phyloP scores from a whole-genome alignment of 108 stramenopile genomes.

The Nannochloropsis gaditana region DNA sequence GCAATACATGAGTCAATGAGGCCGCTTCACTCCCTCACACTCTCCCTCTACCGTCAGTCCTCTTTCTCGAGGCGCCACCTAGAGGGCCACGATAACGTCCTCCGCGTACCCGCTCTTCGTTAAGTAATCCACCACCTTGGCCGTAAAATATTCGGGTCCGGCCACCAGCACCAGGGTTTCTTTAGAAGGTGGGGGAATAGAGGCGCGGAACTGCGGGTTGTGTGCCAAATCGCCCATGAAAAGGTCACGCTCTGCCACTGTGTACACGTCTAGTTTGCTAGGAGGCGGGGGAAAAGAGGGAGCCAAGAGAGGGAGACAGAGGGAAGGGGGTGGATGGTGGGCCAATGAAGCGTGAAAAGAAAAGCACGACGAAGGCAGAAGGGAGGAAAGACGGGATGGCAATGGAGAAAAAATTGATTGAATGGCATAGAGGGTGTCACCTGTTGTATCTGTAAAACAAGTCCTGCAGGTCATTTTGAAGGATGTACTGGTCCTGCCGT shows the following conservation, averaged over 20 bases:
- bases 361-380: background rate
- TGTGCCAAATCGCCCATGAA: background rate
- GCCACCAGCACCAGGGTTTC: background rate
- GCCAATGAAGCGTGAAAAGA: background rate
- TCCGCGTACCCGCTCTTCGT: background rate
- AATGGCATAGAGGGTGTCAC: background rate
- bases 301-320: background rate
- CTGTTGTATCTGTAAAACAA: slow-evolving; percentile 15
- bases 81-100: background rate
- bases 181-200: background rate
- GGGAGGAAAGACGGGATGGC: background rate
- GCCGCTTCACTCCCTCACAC: too few relatives aligned
- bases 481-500: background rate
- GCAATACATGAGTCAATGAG: too few relatives aligned
- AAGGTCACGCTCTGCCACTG: background rate
- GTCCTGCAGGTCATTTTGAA: slow-evolving; percentile 3
- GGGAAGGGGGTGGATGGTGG: background rate
- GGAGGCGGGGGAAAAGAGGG: background rate
- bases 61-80: background rate
- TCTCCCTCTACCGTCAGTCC: too few relatives aligned
- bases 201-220: background rate
- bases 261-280: slow-evolving; percentile 15
- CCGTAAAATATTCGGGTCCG: background rate
- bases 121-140: background rate
- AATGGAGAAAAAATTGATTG: background rate